Base-by-base conservation (phyloP, 257 asterid genomes). In the Primulina tabacum region DNA sequence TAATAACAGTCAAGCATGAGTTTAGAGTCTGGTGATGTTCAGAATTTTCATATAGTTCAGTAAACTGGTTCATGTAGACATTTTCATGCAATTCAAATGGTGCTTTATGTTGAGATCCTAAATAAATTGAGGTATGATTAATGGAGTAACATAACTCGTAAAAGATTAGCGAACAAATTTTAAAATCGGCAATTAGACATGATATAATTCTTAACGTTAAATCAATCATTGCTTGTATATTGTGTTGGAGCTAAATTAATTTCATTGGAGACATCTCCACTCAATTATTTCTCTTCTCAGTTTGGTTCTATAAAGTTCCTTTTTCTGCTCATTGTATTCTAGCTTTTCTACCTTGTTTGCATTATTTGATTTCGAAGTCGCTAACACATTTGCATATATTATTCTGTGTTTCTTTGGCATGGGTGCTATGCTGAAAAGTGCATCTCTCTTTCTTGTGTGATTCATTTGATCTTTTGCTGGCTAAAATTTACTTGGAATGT, bases 401-500 rank as follows among this genome's bases (percentile, higher is more conserved):
- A 35, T 59, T 70, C 71, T 28, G 64, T 55, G 35, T 47, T 58
- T 67, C 33, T 21, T 69, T 34, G 16, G 56, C 28, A 24, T 71
- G 56, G 20, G 43, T 71, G 43, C 16, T n/a, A 37, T 56, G 50
- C 68, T 64, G 72, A 64, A 32, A 26, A 38, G 53, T 65, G 29
- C 29, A 29, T 30, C 38, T 53, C 69, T 66, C 6, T 66, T 70
- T 61, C 34, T 57, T 67, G 57, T 58, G 24, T 40, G n/a, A 18
- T 43, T 50, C 4, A 50, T 68, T 29, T 67, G 40, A 71, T 60
- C 43, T 34, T 73, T 79, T 69, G 72, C 78, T 73, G 81, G 78
- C 82, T 88, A 71, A 74, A 73, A 74, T 75, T 87, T 77, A 79
- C 84, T 73, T 84, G 83, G 69, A 80, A 72, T 82, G 78, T 85